These are phyloP conservation scores for Eremomyces bilateralis DNA, from an alignment of 495 filamentous ascomycete species.

Conservation along the genomic window DNA sequence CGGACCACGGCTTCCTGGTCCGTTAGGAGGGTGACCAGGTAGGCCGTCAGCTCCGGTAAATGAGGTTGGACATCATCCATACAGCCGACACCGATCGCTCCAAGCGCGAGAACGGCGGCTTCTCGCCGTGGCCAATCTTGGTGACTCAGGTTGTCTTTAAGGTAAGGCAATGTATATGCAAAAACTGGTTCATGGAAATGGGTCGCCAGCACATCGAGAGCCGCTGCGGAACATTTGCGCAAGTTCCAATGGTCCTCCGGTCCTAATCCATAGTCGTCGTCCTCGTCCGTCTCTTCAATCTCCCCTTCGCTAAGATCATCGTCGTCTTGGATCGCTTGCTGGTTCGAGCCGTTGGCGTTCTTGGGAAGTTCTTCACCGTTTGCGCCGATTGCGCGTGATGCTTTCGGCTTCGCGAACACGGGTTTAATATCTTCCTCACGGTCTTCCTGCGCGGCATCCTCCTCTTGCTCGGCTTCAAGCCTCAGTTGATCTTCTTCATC, in stretches of 20 bases:
- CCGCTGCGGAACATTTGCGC: slow-evolving; percentile 91
- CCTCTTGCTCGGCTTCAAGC: slow-evolving; percentile 61
- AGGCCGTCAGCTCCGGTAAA: slow-evolving; percentile 75
- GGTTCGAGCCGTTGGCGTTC: slow-evolving; percentile 24
- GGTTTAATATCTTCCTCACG: slow-evolving; percentile 81
- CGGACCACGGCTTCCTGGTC: slow-evolving; percentile 83
- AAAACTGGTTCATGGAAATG: slow-evolving; percentile 81
- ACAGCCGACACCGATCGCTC: slow-evolving; percentile 89
- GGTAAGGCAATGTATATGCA: slow-evolving; percentile 71
- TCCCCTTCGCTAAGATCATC: slow-evolving; percentile 73
- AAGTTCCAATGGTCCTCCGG: slow-evolving; percentile 92
- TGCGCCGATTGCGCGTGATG: slow-evolving; percentile 24
- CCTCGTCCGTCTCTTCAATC: slow-evolving; percentile 54
- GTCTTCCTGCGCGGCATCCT: slow-evolving; percentile 75
- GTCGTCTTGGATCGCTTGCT: slow-evolving; percentile 13
- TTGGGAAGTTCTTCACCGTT: slow-evolving; percentile 26
- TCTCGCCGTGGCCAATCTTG: slow-evolving; percentile 82
- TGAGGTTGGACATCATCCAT: slow-evolving; percentile 77
- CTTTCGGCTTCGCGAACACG: slow-evolving; percentile 64
- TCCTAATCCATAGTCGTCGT: slow-evolving; percentile 50
- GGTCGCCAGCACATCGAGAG: slow-evolving; percentile 79
- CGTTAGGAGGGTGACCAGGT: slow-evolving; percentile 66
- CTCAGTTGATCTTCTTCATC: slow-evolving; percentile 78
- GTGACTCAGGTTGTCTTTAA: slow-evolving; percentile 75
- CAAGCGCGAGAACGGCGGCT: slow-evolving; percentile 83